Conservation (phyloP, 805 yeast species). For the Wickerhamiella vanderwaltii region DNA sequence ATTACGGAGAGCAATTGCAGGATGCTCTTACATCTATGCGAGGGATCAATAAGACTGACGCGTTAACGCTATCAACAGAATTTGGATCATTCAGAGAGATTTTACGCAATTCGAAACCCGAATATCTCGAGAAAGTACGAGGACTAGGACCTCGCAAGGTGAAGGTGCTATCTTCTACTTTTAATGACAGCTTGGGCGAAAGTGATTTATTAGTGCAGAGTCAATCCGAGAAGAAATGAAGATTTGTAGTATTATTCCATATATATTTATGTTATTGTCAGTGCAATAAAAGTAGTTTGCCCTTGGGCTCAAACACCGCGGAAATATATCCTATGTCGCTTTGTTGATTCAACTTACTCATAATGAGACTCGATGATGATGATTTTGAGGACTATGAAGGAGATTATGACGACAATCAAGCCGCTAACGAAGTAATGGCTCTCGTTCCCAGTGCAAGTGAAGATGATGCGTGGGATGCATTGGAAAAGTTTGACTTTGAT, state of each 20-base stretch:
- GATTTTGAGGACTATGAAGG: slow-evolving; percentile 16
- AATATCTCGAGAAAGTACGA: not conserved
- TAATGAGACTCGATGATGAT: slow-evolving; percentile 19
- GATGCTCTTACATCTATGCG: slow-evolving; percentile 28
- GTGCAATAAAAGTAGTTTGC: too few relatives aligned
- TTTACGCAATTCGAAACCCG: slow-evolving; percentile 17
- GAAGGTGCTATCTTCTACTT: not conserved
- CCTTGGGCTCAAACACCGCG: too few relatives aligned
- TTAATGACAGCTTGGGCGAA: slow-evolving; percentile 6
- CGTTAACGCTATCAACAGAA: slow-evolving; percentile 23
- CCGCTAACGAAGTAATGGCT: slow-evolving; percentile 18
- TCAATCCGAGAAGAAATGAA: not conserved
- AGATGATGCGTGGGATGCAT: slow-evolving; percentile 19
- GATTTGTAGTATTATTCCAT: too few relatives aligned
- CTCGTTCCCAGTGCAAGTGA: slow-evolving; percentile 15
- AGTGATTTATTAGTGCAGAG: slow-evolving; percentile 1
- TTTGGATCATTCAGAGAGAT: slow-evolving; percentile 27
- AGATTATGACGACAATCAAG: slow-evolving; percentile 19
- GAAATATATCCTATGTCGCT: too few relatives aligned
- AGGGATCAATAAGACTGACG: slow-evolving; percentile 31
- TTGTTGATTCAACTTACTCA: not conserved
- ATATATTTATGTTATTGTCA: too few relatives aligned
- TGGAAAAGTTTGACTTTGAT: slow-evolving; percentile 21
- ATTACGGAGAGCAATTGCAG: slow-evolving; percentile 26
- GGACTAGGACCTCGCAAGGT: slow-evolving; percentile 9